Evolutionary conservation across 352 stramenopile species (phyloP).

Genomic region (Globisporangium cylindrosporum): DNA sequence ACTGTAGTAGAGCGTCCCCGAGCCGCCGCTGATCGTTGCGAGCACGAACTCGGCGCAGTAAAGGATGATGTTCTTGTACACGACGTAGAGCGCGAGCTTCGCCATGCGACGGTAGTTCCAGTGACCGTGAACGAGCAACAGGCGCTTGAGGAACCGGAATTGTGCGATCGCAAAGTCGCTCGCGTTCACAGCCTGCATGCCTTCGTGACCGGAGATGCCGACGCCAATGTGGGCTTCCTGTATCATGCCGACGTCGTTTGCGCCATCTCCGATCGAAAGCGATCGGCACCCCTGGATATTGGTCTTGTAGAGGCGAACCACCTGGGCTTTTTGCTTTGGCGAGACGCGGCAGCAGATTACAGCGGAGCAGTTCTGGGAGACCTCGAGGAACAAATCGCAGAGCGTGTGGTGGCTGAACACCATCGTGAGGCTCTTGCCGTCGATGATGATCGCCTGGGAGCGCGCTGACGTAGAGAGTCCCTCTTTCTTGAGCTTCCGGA

Average conservation of each 20-base stretch:
- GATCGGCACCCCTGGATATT: conserved; percentile 85
- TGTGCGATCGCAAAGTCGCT: conserved; percentile 98
- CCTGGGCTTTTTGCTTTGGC: conserved; percentile 91
- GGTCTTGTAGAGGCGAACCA: conserved; percentile 85
- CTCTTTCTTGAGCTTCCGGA: conserved; percentile 36
- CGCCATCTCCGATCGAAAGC: conserved; percentile 97
- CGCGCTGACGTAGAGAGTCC: not conserved
- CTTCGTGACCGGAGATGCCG: conserved; percentile 98
- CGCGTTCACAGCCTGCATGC: conserved; percentile 98
- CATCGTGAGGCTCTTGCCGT: conserved; percentile 70
- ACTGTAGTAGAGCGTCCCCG: conserved; percentile 82
- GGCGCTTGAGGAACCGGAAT: conserved; percentile 95
- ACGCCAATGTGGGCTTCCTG: conserved; percentile 98
- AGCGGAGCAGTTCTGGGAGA: conserved; percentile 77
- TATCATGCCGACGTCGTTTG: conserved; percentile 99
- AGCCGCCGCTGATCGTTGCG: conserved; percentile 73
- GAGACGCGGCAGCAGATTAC: conserved; percentile 91
- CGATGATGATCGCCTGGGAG: conserved; percentile 70
- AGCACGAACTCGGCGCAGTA: conserved; percentile 88
- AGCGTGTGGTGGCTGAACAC: conserved; percentile 70
- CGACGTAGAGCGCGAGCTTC: conserved; percentile 96
- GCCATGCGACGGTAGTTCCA: conserved; percentile 98
- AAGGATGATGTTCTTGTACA: conserved; percentile 98
- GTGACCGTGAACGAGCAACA: conserved; percentile 97
- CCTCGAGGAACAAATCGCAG: conserved; percentile 80